Conservation (phyloP, 192 early-diverging fungal genomes). For the Coemansia sp. region DNA sequence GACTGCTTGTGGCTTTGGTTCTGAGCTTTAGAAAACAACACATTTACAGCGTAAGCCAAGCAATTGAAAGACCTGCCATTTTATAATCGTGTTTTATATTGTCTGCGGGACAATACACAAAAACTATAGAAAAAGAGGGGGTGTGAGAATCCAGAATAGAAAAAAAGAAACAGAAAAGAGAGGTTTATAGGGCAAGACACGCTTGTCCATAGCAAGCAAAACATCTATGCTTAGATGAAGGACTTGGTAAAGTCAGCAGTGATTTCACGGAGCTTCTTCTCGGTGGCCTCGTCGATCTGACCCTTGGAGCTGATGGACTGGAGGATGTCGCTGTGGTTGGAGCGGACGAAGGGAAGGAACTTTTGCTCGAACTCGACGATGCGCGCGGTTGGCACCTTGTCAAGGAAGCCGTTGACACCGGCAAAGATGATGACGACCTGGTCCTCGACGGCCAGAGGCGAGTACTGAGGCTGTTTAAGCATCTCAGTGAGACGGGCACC, state of each 20-base stretch:
- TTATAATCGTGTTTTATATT: background rate
- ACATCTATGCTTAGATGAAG: constrained; percentile 59
- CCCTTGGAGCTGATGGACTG: constrained; percentile 88
- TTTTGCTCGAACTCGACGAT: constrained; percentile 92
- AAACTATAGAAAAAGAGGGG: constrained; percentile 1
- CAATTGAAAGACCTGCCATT: background rate
- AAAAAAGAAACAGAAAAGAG: constrained; percentile 14
- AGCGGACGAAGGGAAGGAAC: constrained; percentile 82
- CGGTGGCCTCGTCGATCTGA: constrained; percentile 83
- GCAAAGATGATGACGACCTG: constrained; percentile 99
- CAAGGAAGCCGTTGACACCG: constrained; percentile 99
- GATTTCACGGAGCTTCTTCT: constrained; percentile 91
- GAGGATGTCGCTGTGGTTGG: constrained; percentile 87
- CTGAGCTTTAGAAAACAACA: background rate
- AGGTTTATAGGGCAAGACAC: constrained; percentile 10
- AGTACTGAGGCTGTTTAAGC: constrained; percentile 99
- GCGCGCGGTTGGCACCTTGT: constrained; percentile 94
- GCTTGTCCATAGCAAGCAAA: background rate
- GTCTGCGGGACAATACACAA: background rate
- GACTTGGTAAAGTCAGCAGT: constrained; percentile 75
- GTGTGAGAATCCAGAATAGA: background rate
- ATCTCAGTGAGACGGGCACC: constrained; percentile 99
- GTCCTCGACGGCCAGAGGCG: constrained; percentile 92
- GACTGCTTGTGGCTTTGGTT: background rate
- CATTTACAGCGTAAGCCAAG: background rate